Percentiles rank a stretch among this genome's conserved stretches.
Evolutionary conservation across 2,329 filamentous ascomycete genomes (phyloP).

Genomic region (Fusarium pilosicola): DNA sequence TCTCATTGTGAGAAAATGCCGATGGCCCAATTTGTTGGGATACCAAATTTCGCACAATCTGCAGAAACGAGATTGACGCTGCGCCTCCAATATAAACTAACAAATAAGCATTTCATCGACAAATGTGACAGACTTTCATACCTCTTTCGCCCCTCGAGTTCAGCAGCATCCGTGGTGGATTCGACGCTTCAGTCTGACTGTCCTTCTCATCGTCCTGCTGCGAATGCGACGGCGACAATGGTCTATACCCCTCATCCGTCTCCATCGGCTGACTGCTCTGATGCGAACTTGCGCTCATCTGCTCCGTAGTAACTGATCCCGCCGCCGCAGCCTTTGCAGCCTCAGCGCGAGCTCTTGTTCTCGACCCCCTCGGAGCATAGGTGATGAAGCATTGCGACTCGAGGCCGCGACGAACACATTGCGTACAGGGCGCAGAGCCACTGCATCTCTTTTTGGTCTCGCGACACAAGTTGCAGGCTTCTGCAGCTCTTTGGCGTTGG

Average conservation of each 20-base stretch:
- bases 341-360: conserved; percentile 31
- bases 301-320: background rate
- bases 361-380: conserved; percentile 46
- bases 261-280: conserved; percentile 10
- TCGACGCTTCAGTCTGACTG: conserved; percentile 25
- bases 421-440: conserved; percentile 58
- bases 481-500: conserved; percentile 59
- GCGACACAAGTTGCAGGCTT: conserved; percentile 60
- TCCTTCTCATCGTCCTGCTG: conserved; percentile 40
- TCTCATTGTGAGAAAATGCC: conserved; percentile 42
- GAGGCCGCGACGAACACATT: conserved; percentile 57
- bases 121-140: conserved; percentile 31
- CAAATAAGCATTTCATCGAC: background rate
- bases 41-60: conserved; percentile 46
- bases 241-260: conserved; percentile 33
- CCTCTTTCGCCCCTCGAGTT: conserved; percentile 63
- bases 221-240: conserved; percentile 46
- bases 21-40: conserved; percentile 43
- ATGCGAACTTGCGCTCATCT: background rate
- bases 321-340: conserved; percentile 15
- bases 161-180: conserved; percentile 56
- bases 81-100: conserved; percentile 61
- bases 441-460: conserved; percentile 63
- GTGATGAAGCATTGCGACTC: conserved; percentile 51
- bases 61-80: conserved; percentile 65